Evolutionary conservation across 306 rosid genomes (phyloP), one percentile per base, ranked within the genome.

Genomic region (Rosa multiflora): DNA sequence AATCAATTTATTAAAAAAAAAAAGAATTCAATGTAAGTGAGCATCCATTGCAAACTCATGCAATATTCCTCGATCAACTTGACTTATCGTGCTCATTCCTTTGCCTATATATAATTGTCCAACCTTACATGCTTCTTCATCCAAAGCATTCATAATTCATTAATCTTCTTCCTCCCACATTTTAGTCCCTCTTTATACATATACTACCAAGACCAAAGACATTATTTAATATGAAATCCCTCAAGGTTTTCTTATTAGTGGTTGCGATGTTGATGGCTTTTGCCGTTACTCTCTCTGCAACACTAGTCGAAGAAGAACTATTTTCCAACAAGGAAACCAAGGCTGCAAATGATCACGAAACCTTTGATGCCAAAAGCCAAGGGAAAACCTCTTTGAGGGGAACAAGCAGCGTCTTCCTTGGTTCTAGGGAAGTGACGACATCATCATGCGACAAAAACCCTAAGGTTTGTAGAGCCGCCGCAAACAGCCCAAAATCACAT

Each of bases 381-480:
- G 32, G 17, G 42, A 51, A 72, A 15, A 66, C 56, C 5, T 78
- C 85, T 71, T 56, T 83, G 2, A 42, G 83, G 40, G 89, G 87
- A 61, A 70, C 67, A 40, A 75, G 81, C 6, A 74, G 81, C 43
- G 5, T 64, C 3, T 76, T 91, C 55, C 87, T 85, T 18, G 29
- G 85, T 39, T 37, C 70, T 10, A 67, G 80, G 6, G 18, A 14
- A 0, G 26, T 48, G 9, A 7, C 69, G 75, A 5, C 46, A n/a
- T 18, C 63, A 5, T 81, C 89, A 74, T 90, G 97, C 42, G 76
- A 87, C 70, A 88, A 81, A 12, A 59, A 86, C 40, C 86, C 90
- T 0, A 83, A 68, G 47, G 56, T 89, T 63, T 89, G 93, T 40
- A 9, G 14, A 18, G 51, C 14, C n/a, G 46, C 74, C 64, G 84